phyloP scores from a whole-genome alignment of 2,329 filamentous ascomycete species.

The Scedosporium apiospermum region DNA sequence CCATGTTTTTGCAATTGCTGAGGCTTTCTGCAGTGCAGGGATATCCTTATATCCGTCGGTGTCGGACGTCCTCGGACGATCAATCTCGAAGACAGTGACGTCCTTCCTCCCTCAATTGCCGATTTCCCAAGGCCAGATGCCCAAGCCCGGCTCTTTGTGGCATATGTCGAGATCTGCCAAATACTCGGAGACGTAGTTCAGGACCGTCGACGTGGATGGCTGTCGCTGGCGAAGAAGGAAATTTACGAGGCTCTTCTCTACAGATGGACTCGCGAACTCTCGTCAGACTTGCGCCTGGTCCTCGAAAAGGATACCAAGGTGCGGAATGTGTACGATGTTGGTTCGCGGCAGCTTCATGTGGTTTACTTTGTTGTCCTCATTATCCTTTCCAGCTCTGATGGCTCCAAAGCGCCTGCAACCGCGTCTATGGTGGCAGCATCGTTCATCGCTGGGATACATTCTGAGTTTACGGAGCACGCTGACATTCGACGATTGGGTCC shows the following conservation, averaged over 20 bases:
- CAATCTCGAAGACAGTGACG: not conserved
- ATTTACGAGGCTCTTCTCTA: not conserved
- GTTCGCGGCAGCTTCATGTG: not conserved
- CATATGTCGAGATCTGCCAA: not conserved
- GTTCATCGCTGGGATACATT: not conserved
- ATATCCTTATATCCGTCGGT: not conserved
- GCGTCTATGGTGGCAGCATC: not conserved
- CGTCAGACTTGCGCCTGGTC: too few relatives aligned
- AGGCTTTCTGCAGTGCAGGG: not conserved
- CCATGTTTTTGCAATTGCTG: too few relatives aligned
- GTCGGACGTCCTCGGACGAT: not conserved
- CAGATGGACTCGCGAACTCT: too few relatives aligned
- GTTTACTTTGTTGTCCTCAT: not conserved
- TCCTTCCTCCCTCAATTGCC: not conserved
- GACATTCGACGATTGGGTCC: not conserved
- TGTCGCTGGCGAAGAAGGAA: not conserved
- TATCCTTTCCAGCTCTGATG: not conserved
- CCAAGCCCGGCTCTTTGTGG: not conserved
- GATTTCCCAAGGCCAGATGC: not conserved
- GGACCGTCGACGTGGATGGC: not conserved
- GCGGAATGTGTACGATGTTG: too few relatives aligned
- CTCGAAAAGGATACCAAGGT: too few relatives aligned
- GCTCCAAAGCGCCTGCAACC: not conserved
- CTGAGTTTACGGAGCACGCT: not conserved
- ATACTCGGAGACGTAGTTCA: not conserved